Evolutionary conservation across 2,329 filamentous ascomycete genomes (phyloP), one percentile per base, ranked within the genome.

Genomic region (Decorospora gaudefroyi): DNA sequence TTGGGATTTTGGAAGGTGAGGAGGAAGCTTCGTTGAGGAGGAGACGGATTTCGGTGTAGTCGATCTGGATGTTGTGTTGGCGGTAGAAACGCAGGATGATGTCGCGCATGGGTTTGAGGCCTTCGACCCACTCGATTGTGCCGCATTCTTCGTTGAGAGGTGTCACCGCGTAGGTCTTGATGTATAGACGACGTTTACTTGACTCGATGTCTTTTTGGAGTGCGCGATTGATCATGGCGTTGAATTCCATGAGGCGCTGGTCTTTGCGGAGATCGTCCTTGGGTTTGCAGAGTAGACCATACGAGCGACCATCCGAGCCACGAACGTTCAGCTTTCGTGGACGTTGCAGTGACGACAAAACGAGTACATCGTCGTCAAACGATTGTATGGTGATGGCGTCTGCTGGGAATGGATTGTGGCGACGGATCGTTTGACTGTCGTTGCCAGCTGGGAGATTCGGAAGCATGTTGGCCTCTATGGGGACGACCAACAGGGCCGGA

Each of bases 241-340:
- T 99, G 77, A 99, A 99, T 67, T 99, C 95, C 91, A 99, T 99
- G 13, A 99, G 83, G 37, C 93, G 89, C 69, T 97, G 92, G 62
- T 99, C 95, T 56, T 95, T 99, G 36, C 93, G 87, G 16, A 99
- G 80, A 68, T 99, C 95, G 67, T 99, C 93, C 69, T 97, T 97
- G 6, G 93, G 95, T 65, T 99, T 99, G 76, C 95, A 95, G 42
- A 99, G 79, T 6, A 99, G 81, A 53, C 89, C 88, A 68, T 99
- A 99, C 12, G 80, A 79, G 46, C 86, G 87, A 6, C 95, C 93
- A 70, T 99, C 90, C 0, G 88, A 92, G 0, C 92, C 93, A 41
- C 88, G 82, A 5, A 93, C 88, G 11, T 84, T 93, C 41, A 99
- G 82, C 57, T 92, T 93, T 36, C 92, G 84, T 9, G 95, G 93